Evolutionary conservation across 2,329 filamentous ascomycete genomes (phyloP), one percentile per base, ranked within the genome.

Genomic region (Neoascochyta sp.): DNA sequence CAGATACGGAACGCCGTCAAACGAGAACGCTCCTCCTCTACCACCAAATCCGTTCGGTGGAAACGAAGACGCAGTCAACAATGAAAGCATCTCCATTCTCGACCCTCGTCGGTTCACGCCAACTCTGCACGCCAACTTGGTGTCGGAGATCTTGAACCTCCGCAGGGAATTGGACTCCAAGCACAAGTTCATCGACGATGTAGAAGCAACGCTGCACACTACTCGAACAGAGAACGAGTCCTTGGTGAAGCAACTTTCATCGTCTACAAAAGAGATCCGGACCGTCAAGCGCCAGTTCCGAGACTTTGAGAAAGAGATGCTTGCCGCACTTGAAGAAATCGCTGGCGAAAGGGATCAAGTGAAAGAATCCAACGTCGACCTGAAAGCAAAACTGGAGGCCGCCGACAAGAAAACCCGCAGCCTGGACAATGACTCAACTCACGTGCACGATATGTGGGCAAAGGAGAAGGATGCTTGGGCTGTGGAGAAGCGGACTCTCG

Each of bases 71-170:
- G 63, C 42, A 5, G 35, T 42, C 23, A 48, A 77, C 14, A 80
- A 90, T 44, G 83, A 90, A 41, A 77, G 69, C 24, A 79, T 88
- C 18, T 78, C 77, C 3, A 80, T 87, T 13, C 70, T 95, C 16
- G 92, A 98, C 55, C 88, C 92, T 3, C 80, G 90, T 32, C 78
- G 92, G 20, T 95, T 98, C 56, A 98, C 92, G 0, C 92, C 92
- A 1, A 96, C 89, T 0, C 68, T 98, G 8, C 92, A 96, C 61
- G 92, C 92, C 7, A 95, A 86, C 27, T 70, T 98, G 5, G 90
- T 98, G 1, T 90, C 90, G 0, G 92, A 98, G 62, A 98, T 98
- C 41, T 70, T 98, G 21, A 79, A 81, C 2, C 67, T 98, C 27
- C 80, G 89, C 13, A 76, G 92, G 35, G 92, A 98, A 44, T 78